A percentile compares a stretch with the other conserved stretches of the same genome.
Conservation (phyloP, 352 stramenopile species). For the Globisporangium spiculum region DNA sequence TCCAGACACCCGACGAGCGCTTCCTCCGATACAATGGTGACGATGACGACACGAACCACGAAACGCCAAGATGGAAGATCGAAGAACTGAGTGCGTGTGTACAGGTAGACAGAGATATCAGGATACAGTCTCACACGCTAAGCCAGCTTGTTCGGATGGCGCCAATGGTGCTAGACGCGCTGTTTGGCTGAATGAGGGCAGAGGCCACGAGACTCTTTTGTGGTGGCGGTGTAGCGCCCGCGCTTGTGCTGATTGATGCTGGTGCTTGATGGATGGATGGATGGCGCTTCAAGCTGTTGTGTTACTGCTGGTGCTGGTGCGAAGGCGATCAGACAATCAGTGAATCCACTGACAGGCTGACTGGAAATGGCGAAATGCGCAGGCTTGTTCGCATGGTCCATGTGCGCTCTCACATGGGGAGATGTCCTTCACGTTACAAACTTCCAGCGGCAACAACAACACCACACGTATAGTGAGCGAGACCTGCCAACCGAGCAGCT, state of each 20-base stretch:
- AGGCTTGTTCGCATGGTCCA: not conserved
- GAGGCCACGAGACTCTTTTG: not conserved
- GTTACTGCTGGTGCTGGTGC: not conserved
- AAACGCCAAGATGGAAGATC: not conserved
- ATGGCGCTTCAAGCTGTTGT: not conserved
- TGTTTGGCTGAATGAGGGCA: not conserved
- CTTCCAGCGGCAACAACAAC: not conserved
- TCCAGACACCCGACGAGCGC: not conserved
- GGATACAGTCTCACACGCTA: not conserved
- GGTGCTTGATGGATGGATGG: not conserved
- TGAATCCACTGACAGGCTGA: not conserved
- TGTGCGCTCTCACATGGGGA: not conserved
- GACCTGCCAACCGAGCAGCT: not conserved
- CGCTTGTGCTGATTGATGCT: not conserved
- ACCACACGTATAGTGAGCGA: not conserved
- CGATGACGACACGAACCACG: constrained; percentile 4
- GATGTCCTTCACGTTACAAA: constrained; percentile 5
- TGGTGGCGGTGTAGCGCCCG: not conserved
- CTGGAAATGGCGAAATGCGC: not conserved
- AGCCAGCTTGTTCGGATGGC: not conserved
- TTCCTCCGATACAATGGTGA: constrained; percentile 3
- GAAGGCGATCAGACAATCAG: not conserved
- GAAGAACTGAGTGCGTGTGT: constrained; percentile 2
- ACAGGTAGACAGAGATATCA: not conserved
- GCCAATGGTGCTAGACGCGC: not conserved